Percentiles rank a stretch among this genome's conserved stretches.
Evolutionary conservation across 176 grass and related monocot species (phyloP).

Genomic region (Elaeis guineensis): DNA sequence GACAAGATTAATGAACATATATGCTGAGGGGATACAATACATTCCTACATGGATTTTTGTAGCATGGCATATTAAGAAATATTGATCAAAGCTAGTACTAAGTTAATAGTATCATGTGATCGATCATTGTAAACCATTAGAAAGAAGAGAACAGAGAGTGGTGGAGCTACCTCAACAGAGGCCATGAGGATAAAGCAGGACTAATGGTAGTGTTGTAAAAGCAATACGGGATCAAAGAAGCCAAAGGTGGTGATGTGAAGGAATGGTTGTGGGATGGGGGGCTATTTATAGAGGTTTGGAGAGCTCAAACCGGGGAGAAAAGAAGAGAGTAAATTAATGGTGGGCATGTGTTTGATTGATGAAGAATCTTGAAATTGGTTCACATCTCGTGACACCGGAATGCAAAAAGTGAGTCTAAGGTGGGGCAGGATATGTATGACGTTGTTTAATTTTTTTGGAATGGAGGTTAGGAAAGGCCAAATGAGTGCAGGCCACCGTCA

Average conservation of each 20-base stretch:
- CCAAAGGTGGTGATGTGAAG: slow-evolving; percentile 17
- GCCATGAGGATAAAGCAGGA: slow-evolving; percentile 34
- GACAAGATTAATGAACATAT: too few relatives aligned
- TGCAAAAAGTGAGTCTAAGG: background rate
- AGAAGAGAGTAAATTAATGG: background rate
- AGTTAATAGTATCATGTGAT: too few relatives aligned
- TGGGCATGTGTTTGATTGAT: background rate
- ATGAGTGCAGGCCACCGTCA: slow-evolving; percentile 5
- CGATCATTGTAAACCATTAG: too few relatives aligned
- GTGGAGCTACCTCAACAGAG: slow-evolving; percentile 45
- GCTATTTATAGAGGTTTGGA: slow-evolving; percentile 29
- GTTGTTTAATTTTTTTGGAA: slow-evolving; percentile 7
- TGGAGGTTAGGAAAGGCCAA: slow-evolving; percentile 17
- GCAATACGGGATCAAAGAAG: background rate
- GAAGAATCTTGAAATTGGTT: slow-evolving; percentile 19
- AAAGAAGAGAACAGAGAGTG: background rate
- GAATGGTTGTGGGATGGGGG: background rate
- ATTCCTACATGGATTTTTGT: too few relatives aligned
- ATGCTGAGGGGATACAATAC: too few relatives aligned
- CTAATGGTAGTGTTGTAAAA: background rate
- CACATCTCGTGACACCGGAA: background rate
- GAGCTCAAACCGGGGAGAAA: slow-evolving; percentile 27
- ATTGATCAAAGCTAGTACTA: too few relatives aligned
- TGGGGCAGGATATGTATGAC: slow-evolving; percentile 13
- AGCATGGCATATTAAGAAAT: too few relatives aligned